Evolutionary conservation across 495 filamentous ascomycete genomes (phyloP), one percentile per base, ranked within the genome.

Genomic region (Hypoxylon trugodes): DNA sequence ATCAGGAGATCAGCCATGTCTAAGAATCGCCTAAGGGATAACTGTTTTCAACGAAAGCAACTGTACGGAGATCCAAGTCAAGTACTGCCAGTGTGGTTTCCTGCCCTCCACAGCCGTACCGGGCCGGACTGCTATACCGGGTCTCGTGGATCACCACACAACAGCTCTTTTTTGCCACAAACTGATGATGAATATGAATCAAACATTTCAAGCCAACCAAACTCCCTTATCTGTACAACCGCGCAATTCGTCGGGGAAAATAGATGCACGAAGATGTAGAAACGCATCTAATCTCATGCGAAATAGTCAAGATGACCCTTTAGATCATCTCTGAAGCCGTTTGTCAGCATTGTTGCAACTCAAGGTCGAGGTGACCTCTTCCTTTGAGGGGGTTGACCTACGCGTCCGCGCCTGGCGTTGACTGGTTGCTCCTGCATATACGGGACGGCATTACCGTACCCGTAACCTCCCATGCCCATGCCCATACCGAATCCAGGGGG

Each of bases 351-450:
- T 61, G 33, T 51, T 13, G 37, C 24, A 28, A 37, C 46, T 66
- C 36, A 70, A 19, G 64, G 57, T 62, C 68, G 67, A 68, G 67
- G 70, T 16, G 70, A 70, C 62, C 70, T 66, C 67, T 72, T 70
- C 33, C 47, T 45, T 66, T 64, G 67, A 60, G 67, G 61, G 64
- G 70, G 64, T 70, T 70, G 76, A 79, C 81, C 72, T 79, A 84
- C 82, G 65, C 81, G 77, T 76, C 81, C 81, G 55, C 82, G 75
- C 69, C 81, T 74, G 56, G 76, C 59, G 72, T 77, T 81, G 67
- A 76, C 78, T 56, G 75, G 79, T 59, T 81, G 77, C 61, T 82
- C 74, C 52, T 76, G 79, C 67, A 78, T 75, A 51, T 83, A 80
- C 28, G 72, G 76, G 72, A 77, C 73, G 46, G 71, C 73, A 51